Evolutionary conservation across 345 rosid genomes (phyloP).

Genomic region (Rhizophora apiculata): DNA sequence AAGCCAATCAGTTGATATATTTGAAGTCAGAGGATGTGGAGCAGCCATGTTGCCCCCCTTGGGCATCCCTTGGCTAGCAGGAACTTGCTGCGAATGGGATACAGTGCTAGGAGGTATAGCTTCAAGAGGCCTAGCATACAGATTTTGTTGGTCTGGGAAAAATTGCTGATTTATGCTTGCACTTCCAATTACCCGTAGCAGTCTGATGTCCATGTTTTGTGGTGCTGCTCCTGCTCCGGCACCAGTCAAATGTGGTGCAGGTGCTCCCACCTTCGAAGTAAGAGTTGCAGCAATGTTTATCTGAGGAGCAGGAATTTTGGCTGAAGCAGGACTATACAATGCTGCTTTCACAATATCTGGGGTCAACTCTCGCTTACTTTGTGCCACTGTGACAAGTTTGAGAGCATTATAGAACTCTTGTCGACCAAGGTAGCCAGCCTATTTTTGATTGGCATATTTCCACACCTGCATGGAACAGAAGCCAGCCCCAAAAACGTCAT

Average conservation of each 20-base stretch:
- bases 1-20: constrained; percentile 51
- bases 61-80: constrained; percentile 47
- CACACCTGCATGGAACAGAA: constrained; percentile 59
- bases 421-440: constrained; percentile 80
- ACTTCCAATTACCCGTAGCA: constrained; percentile 50
- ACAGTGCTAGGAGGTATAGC: constrained; percentile 24
- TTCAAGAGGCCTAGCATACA: constrained; percentile 45
- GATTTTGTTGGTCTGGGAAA: constrained; percentile 53
- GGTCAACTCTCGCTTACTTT: constrained; percentile 81
- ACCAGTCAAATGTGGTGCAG: constrained; percentile 48
- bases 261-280: constrained; percentile 42
- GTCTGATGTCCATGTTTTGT: constrained; percentile 48
- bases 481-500: not conserved
- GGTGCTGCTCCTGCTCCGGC: constrained; percentile 33
- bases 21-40: constrained; percentile 49
- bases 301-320: constrained; percentile 90
- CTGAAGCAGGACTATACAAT: constrained; percentile 75
- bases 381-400: constrained; percentile 94
- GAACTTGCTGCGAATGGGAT: constrained; percentile 43
- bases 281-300: constrained; percentile 81
- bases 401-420: constrained; percentile 91
- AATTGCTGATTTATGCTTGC: constrained; percentile 53
- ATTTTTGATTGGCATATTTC: constrained; percentile 76
- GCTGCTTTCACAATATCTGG: constrained; percentile 92
- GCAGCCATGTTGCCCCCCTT: constrained; percentile 39